A percentile compares a stretch with the other conserved stretches of the same genome.
Evolutionary conservation across 345 rosid species (phyloP).

Genomic region (Viola odorata): DNA sequence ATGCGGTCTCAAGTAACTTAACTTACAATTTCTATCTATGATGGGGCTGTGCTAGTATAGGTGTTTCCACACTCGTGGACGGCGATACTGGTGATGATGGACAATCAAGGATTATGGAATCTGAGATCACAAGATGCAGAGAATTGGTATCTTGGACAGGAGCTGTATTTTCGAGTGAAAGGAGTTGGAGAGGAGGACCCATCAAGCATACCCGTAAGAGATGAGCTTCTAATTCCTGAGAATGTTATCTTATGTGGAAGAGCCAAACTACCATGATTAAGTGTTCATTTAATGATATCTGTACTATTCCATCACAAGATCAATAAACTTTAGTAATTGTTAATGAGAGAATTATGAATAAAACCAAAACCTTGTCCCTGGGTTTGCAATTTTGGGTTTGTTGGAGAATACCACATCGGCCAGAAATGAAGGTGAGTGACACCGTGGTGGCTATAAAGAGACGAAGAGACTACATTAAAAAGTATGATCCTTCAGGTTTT

Average conservation of each 20-base stretch:
- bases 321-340: no score
- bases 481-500: constrained; percentile 52
- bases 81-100: constrained; percentile 36
- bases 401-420: constrained; percentile 35
- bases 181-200: constrained; percentile 14
- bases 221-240: constrained; percentile 24
- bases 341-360: no score
- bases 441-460: not conserved
- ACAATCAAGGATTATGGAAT: constrained; percentile 47
- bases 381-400: not conserved
- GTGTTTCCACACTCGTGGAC: constrained; percentile 46
- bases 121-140: constrained; percentile 41
- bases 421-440: not conserved
- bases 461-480: fast-evolving
- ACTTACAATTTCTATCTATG: not conserved
- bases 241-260: constrained; percentile 25
- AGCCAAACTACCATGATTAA: no score
- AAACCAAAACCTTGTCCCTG: not conserved
- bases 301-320: no score
- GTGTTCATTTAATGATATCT: no score
- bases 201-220: constrained; percentile 13
- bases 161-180: constrained; percentile 35
- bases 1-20: not conserved
- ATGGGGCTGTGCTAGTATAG: constrained; percentile 14
- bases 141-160: constrained; percentile 37